A percentile compares a stretch with the other conserved stretches of the same genome.
Evolutionary conservation across 345 rosid species (phyloP).

Genomic region (Salix brachista): DNA sequence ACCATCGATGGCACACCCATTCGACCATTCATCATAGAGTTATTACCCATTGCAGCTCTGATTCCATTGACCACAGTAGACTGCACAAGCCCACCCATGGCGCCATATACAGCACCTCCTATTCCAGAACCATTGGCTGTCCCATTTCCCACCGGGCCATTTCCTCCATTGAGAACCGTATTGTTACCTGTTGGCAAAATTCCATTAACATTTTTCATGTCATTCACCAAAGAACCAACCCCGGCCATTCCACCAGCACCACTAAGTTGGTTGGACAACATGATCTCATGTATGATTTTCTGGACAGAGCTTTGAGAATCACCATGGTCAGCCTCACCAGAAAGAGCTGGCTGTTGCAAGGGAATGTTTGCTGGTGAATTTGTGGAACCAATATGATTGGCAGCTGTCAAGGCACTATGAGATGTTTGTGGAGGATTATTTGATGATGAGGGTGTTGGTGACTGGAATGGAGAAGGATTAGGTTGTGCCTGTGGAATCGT

Average conservation of each 20-base stretch:
- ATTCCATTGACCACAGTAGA: slow-evolving; percentile 57
- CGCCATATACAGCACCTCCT: slow-evolving; percentile 43
- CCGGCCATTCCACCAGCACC: slow-evolving; percentile 51
- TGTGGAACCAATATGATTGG: slow-evolving; percentile 52
- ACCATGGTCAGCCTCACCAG: slow-evolving; percentile 52
- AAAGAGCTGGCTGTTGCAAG: slow-evolving; percentile 54
- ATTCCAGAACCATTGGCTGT: slow-evolving; percentile 35
- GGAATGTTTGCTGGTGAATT: slow-evolving; percentile 57
- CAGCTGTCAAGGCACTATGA: slow-evolving; percentile 45
- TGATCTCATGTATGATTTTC: slow-evolving; percentile 73
- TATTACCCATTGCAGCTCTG: slow-evolving; percentile 58
- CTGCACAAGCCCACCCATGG: slow-evolving; percentile 58
- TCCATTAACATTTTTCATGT: slow-evolving; percentile 53
- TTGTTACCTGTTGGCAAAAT: slow-evolving; percentile 42
- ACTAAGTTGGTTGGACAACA: slow-evolving; percentile 62
- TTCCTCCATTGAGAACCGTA: slow-evolving; percentile 41
- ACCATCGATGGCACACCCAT: slow-evolving; percentile 46
- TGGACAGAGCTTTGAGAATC: slow-evolving; percentile 80
- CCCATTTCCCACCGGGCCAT: slow-evolving; percentile 51
- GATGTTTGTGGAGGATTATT: slow-evolving; percentile 50
- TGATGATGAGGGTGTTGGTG: slow-evolving; percentile 62
- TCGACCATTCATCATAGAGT: slow-evolving; percentile 68
- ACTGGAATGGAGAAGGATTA: slow-evolving; percentile 67
- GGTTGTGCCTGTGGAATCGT: slow-evolving; percentile 62
- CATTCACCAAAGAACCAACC: slow-evolving; percentile 51